A percentile compares a stretch with the other conserved stretches of the same genome.
Conservation (phyloP, 148 eudicot species). For the Oxyria digyna region DNA sequence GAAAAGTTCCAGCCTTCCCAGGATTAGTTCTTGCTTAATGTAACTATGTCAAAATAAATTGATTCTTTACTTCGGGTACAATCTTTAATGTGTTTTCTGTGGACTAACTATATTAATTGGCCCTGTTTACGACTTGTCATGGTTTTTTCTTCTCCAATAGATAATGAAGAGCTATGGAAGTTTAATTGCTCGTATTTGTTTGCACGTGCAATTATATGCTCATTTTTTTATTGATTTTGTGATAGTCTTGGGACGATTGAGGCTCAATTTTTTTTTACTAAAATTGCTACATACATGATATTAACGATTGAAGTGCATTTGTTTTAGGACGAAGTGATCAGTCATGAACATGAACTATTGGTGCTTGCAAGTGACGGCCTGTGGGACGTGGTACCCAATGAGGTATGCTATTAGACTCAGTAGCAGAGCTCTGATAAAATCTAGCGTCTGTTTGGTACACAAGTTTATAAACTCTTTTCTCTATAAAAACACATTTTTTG, state of each 20-base stretch:
- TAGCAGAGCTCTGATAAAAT: too few relatives aligned
- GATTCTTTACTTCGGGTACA: not conserved
- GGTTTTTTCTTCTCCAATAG: not conserved
- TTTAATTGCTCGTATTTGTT: not conserved
- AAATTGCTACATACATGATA: conserved; percentile 39
- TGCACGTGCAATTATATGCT: not conserved
- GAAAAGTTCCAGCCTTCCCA: not conserved
- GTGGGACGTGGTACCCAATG: conserved; percentile 88
- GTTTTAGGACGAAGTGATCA: conserved; percentile 58
- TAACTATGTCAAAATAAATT: not conserved
- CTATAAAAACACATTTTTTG: too few relatives aligned
- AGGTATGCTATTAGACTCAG: conserved; percentile 29
- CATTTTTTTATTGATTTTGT: not conserved
- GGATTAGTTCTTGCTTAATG: not conserved
- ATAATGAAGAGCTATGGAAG: not conserved
- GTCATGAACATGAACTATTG: conserved; percentile 60
- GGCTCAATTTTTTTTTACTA: conserved; percentile 1
- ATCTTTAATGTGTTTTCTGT: not conserved
- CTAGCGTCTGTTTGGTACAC: too few relatives aligned
- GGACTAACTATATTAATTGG: not conserved
- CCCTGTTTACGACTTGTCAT: not conserved
- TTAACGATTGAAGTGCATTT: conserved; percentile 20
- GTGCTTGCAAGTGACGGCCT: conserved; percentile 97
- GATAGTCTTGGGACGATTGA: not conserved
- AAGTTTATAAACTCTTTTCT: too few relatives aligned